Evolutionary conservation across 2,329 filamentous ascomycete genomes (phyloP), one percentile per base, ranked within the genome.

Genomic region (Fusarium odoratissimum): DNA sequence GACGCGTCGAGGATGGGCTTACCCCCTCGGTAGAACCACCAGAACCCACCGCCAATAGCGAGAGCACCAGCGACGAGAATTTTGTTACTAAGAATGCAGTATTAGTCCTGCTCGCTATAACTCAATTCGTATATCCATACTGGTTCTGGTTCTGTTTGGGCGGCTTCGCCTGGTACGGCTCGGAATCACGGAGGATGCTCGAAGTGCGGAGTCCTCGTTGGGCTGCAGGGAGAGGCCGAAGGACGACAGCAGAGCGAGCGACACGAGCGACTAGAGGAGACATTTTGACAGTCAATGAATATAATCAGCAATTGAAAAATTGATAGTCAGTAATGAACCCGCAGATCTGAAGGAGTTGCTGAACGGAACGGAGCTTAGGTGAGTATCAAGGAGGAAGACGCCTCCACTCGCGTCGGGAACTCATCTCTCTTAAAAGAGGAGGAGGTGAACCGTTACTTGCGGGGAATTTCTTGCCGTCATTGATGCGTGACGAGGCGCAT

Each of bases 391-490:
- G 58, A 56, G 55, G 16, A 60, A n/a, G 25, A 14, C 30, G 40
- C 40, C 64, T 72, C 69, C 57, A 65, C 51, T 57, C 37, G 17
- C 35, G 28, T 21, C 31, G 55, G 68, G 64, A 54, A 30, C 28
- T 56, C 55, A 37, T 35, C 40, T 60, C 52, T 74, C 54, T 73
- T 44, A 67, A 67, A 56, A 42, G 64, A 60, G 55, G 23, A 42
- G 28, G 51, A 49, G 35, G 64, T 46, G 31, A 64, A 41, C 19
- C 40, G 52, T 21, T 37, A 19, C 37, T 41, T 56, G 71, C 62
- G 71, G 71, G 63, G 67, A 64, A 69, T 72, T 69, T 63, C 57
- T 65, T 69, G 37, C 59, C 71, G 71, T 74, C 71, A 69, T 72
- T 52, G 54, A 74, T 65, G 60, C 58, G 67, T 69, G 61, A 56